Conservation (phyloP, 139 green algal genomes). For the Astrephomene gubernaculifera region DNA sequence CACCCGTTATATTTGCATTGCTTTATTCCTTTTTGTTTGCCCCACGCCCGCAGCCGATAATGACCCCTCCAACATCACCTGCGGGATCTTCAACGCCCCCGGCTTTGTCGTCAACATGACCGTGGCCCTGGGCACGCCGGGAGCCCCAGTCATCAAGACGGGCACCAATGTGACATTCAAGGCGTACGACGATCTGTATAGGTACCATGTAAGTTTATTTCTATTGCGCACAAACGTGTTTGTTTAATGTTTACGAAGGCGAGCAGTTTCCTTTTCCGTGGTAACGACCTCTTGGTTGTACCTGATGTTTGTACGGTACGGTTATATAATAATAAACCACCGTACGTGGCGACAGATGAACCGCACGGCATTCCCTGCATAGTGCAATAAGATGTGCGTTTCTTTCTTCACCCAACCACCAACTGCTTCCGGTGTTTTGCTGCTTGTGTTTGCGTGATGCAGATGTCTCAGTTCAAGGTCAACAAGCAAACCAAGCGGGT, state of each 20-base stretch:
- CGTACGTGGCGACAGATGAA: neutral
- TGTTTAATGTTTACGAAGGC: too few relatives aligned
- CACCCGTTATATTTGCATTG: neutral
- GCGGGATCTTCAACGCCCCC: neutral
- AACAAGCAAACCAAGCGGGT: too few relatives aligned
- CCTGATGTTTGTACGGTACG: neutral
- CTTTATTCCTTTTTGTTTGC: neutral
- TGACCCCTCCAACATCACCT: neutral
- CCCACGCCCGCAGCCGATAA: neutral
- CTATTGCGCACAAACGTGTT: too few relatives aligned
- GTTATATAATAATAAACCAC: neutral
- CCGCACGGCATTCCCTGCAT: neutral
- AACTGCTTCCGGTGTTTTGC: too few relatives aligned
- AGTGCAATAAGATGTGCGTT: neutral
- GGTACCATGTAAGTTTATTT: conserved; percentile 2
- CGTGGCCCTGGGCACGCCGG: neutral
- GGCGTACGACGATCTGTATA: conserved; percentile 29
- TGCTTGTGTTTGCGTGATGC: too few relatives aligned
- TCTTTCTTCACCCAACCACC: too few relatives aligned
- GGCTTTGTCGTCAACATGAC: neutral
- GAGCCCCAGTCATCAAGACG: neutral
- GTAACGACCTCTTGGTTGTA: neutral
- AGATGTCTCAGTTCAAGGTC: too few relatives aligned
- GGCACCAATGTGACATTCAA: neutral
- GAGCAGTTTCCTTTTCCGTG: neutral